Conservation (phyloP, 1,284 basidiomycete genomes). For the Xerocomus nothofagi region DNA sequence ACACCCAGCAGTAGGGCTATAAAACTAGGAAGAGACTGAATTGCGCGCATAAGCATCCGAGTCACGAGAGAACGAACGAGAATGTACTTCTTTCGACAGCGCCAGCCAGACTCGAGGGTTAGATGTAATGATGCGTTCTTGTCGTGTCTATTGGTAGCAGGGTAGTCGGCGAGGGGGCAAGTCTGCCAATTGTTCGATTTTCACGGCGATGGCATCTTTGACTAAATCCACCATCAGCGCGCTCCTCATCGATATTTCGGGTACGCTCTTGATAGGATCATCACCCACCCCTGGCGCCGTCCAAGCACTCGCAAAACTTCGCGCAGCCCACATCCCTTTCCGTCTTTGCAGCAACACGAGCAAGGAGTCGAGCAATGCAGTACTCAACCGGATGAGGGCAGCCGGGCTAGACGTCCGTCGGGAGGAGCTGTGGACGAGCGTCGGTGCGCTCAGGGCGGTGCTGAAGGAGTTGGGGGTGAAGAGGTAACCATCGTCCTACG, state of each 20-base stretch:
- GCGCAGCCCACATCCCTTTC: constrained; percentile 49
- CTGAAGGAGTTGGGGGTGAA: constrained; percentile 43
- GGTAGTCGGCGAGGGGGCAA: background rate
- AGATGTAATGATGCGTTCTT: no score
- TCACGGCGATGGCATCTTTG: background rate
- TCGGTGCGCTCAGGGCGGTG: constrained; percentile 56
- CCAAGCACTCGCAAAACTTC: constrained; percentile 49
- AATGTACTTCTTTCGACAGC: no score
- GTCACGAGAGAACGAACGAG: no score
- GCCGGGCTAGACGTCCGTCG: constrained; percentile 52
- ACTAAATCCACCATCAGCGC: constrained; percentile 39
- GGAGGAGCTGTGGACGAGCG: constrained; percentile 54
- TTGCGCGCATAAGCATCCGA: no score
- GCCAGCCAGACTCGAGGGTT: no score
- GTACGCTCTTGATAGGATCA: constrained; percentile 62
- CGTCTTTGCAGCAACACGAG: constrained; percentile 64
- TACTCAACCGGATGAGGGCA: constrained; percentile 42
- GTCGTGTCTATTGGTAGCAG: no score
- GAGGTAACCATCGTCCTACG: constrained; percentile 35
- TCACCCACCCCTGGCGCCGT: constrained; percentile 50
- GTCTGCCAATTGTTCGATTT: no score
- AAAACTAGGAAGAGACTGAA: no score
- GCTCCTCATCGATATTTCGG: constrained; percentile 68
- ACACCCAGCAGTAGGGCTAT: no score
- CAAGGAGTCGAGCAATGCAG: constrained; percentile 51